These are phyloP conservation scores for Tylopilus plumbeoviolaceoides DNA, from an alignment of 768 basidiomycete genomes.

Conservation along the genomic window DNA sequence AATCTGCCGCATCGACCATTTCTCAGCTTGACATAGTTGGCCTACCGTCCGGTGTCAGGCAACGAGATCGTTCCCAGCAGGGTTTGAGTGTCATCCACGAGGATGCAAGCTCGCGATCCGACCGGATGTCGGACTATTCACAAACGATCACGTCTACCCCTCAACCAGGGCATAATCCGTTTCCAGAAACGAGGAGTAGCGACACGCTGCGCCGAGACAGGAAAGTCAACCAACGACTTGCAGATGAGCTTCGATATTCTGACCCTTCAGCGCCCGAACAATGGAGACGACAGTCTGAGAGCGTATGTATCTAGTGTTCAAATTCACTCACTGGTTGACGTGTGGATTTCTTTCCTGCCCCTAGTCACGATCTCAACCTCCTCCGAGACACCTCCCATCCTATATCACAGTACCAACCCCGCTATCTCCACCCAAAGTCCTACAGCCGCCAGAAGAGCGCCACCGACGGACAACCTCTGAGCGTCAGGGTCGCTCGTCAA, in stretches of 20 bases:
- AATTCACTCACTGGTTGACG: background rate
- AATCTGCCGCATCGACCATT: conserved; percentile 28
- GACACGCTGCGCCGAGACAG: conserved; percentile 17
- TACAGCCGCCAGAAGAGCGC: conserved; percentile 12
- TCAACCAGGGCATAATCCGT: conserved; percentile 10
- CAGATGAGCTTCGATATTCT: conserved; percentile 35
- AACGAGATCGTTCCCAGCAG: conserved; percentile 21
- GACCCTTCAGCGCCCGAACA: conserved; percentile 28
- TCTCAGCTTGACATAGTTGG: conserved; percentile 33
- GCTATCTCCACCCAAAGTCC: conserved; percentile 21
- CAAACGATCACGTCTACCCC: conserved; percentile 19
- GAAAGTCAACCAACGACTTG: conserved; percentile 27
- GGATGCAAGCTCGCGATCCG: conserved; percentile 28
- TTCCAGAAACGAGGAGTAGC: conserved; percentile 15
- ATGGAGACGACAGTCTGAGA: conserved; percentile 27
- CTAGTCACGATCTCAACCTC: conserved; percentile 20
- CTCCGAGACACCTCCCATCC: conserved; percentile 16
- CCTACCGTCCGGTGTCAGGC: conserved; percentile 15
- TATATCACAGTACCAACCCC: conserved; percentile 25
- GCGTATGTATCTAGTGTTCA: conserved; percentile 12
- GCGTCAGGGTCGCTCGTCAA: conserved; percentile 23
- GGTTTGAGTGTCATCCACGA: conserved; percentile 31
- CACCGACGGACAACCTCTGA: conserved; percentile 21
- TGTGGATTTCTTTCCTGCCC: background rate
- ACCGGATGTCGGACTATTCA: conserved; percentile 21